Conservation (phyloP, 192 early-diverging fungal genomes). For the Mortierella alpina region DNA sequence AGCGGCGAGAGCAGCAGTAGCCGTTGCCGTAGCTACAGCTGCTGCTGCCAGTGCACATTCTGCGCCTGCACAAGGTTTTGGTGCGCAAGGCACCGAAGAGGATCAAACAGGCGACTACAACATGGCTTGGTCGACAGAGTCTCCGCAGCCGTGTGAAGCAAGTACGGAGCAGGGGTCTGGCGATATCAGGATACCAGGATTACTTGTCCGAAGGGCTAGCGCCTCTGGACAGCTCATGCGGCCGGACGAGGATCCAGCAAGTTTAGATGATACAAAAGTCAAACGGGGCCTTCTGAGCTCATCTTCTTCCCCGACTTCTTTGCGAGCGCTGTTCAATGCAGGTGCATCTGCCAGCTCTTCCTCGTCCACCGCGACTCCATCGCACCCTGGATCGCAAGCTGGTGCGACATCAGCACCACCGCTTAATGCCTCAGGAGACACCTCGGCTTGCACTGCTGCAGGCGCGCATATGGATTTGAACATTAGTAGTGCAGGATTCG, state of each 20-base stretch:
- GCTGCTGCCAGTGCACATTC: slow-evolving; percentile 26
- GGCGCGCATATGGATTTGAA: too few species aligned
- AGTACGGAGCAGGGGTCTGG: not conserved
- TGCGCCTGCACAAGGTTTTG: not conserved
- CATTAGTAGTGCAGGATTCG: slow-evolving; percentile 1
- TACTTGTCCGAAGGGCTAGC: slow-evolving; percentile 37
- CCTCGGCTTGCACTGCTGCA: too few species aligned
- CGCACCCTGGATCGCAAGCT: not conserved
- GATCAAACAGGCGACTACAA: not conserved
- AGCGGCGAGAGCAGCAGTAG: slow-evolving; percentile 40
- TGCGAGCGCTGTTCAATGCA: slow-evolving; percentile 33
- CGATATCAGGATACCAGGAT: slow-evolving; percentile 1
- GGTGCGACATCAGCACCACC: not conserved
- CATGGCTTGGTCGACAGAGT: not conserved
- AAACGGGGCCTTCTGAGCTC: slow-evolving; percentile 27
- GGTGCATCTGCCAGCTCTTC: not conserved
- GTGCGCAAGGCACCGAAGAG: slow-evolving; percentile 2
- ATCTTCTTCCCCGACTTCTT: slow-evolving; percentile 43
- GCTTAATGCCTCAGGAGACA: not conserved
- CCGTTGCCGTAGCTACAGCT: slow-evolving; percentile 39
- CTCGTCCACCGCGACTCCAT: slow-evolving; percentile 1
- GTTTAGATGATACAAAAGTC: not conserved
- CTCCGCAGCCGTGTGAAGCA: not conserved
- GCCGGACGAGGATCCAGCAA: slow-evolving; percentile 14
- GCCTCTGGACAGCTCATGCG: slow-evolving; percentile 42